Conservation (phyloP, 768 basidiomycete genomes). For the Albatrellus ellisii region DNA sequence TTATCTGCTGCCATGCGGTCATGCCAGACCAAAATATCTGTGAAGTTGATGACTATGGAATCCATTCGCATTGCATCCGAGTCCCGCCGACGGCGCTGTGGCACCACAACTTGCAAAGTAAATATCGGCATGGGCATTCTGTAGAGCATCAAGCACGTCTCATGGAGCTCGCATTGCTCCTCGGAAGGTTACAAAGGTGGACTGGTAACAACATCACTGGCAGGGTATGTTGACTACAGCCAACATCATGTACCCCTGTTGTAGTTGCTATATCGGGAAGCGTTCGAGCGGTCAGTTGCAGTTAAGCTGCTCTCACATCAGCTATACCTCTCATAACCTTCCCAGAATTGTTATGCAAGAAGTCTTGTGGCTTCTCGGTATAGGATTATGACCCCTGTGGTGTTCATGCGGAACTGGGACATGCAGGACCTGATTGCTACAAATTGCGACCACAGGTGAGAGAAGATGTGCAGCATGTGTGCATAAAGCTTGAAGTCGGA, state of each 20-base stretch:
- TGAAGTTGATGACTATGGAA: too few species aligned
- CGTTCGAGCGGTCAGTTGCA: constrained; percentile 85
- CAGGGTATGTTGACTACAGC: background rate
- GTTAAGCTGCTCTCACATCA: constrained; percentile 59
- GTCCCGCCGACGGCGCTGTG: background rate
- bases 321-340: constrained; percentile 22
- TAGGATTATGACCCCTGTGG: constrained; percentile 72
- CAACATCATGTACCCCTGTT: constrained; percentile 31
- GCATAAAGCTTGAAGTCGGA: constrained; percentile 47
- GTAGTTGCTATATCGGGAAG: constrained; percentile 92
- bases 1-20: too few species aligned
- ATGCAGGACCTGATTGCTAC: constrained; percentile 68
- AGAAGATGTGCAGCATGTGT: constrained; percentile 80
- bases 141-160: too few species aligned
- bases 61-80: too few species aligned
- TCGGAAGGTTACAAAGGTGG: constrained; percentile 18
- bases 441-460: constrained; percentile 88
- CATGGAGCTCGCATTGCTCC: too few species aligned
- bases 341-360: background rate
- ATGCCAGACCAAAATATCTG: too few species aligned
- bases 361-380: background rate
- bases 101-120: background rate
- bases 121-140: too few species aligned
- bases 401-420: constrained; percentile 98
- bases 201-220: background rate